Conservation (phyloP, 768 basidiomycete species). For the Psilocybe sp. region DNA sequence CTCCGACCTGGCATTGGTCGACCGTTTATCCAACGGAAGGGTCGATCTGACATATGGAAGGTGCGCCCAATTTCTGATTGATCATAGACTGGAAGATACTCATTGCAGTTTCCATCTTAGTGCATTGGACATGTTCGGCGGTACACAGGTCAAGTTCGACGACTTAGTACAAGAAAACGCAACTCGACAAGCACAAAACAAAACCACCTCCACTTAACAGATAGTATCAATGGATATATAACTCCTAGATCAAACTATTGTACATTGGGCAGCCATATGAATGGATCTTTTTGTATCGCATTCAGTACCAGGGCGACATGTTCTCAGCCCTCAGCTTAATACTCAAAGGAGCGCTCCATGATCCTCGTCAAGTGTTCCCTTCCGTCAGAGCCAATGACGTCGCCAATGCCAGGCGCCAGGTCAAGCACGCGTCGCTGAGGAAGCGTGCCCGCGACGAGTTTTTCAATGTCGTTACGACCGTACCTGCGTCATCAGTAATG, state of each 20-base stretch:
- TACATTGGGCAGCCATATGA: background rate
- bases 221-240: background rate
- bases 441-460: slow-evolving; percentile 86
- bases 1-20: slow-evolving; percentile 77
- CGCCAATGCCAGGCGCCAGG: slow-evolving; percentile 86
- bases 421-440: slow-evolving; percentile 92
- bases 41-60: slow-evolving; percentile 89
- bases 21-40: slow-evolving; percentile 73
- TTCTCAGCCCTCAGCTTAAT: slow-evolving; percentile 35
- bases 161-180: slow-evolving; percentile 42
- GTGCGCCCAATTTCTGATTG: slow-evolving; percentile 29
- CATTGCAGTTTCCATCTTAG: slow-evolving; percentile 14
- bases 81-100: background rate
- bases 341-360: slow-evolving; percentile 76
- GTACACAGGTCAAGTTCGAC: slow-evolving; percentile 56
- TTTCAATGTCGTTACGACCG: slow-evolving; percentile 58
- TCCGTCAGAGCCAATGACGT: slow-evolving; percentile 80
- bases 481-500: slow-evolving; percentile 40
- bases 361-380: slow-evolving; percentile 78
- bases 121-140: slow-evolving; percentile 72
- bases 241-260: background rate
- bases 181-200: slow-evolving; percentile 14
- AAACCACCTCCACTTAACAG: background rate
- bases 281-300: background rate
- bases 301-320: too few species aligned